These are phyloP conservation scores for Aspergillus ibericus DNA, from an alignment of 2,329 filamentous ascomycete species.

Conservation along the genomic window DNA sequence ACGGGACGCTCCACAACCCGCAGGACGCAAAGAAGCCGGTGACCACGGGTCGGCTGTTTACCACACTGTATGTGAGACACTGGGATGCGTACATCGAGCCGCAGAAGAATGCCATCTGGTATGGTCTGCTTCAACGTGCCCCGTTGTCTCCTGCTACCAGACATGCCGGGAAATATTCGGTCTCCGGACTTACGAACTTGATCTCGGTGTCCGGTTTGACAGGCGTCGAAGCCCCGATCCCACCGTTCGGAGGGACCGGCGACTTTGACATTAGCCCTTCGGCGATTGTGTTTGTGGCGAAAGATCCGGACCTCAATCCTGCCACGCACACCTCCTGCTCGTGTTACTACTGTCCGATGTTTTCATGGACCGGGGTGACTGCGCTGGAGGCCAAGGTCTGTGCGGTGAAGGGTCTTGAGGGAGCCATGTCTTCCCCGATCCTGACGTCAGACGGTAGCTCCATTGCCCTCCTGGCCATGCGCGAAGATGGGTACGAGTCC, in stretches of 20 bases:
- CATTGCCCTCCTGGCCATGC: constrained; percentile 47
- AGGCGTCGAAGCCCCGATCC: constrained; percentile 49
- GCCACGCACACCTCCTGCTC: constrained; percentile 50
- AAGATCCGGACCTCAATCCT: constrained; percentile 46
- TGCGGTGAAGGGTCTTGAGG: constrained; percentile 37
- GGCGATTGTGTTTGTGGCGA: constrained; percentile 49
- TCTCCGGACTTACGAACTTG: constrained; percentile 47
- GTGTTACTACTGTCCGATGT: constrained; percentile 47
- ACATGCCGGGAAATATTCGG: constrained; percentile 38
- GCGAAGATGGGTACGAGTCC: constrained; percentile 48
- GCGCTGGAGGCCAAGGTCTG: constrained; percentile 33
- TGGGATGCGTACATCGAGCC: constrained; percentile 54
- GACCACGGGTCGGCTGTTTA: constrained; percentile 51
- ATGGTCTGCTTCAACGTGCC: constrained; percentile 46
- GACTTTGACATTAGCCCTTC: constrained; percentile 49
- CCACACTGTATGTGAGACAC: constrained; percentile 53
- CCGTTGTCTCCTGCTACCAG: constrained; percentile 39
- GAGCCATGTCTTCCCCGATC: constrained; percentile 48
- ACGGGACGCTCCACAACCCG: constrained; percentile 52
- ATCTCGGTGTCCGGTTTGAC: constrained; percentile 40
- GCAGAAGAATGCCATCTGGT: constrained; percentile 53
- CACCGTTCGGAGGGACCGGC: constrained; percentile 48
- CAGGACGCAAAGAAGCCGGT: constrained; percentile 49
- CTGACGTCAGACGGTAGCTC: constrained; percentile 46
- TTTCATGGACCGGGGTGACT: constrained; percentile 41